phyloP scores from a whole-genome alignment of 352 stramenopile genomes.

The Discostella stelligera region DNA sequence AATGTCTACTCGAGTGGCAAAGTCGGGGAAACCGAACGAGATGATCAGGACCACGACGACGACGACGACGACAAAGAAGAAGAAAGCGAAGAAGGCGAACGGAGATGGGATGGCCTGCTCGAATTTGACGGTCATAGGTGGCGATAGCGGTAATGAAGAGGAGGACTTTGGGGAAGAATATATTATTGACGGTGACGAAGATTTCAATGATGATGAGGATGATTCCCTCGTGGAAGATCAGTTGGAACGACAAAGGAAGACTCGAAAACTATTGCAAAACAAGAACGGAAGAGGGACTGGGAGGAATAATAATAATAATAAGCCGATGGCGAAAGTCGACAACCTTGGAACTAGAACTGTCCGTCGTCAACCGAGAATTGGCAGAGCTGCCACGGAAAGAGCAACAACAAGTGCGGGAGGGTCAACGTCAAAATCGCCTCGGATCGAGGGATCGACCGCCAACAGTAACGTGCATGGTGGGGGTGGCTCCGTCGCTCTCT shows the following conservation, averaged over 20 bases:
- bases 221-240: conserved; percentile 30
- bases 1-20: neutral
- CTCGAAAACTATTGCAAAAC: conserved; percentile 3
- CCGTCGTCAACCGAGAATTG: conserved; percentile 3
- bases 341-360: neutral
- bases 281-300: conserved; percentile 6
- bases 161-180: neutral
- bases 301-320: neutral
- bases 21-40: neutral
- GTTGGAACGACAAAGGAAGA: conserved; percentile 33
- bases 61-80: conserved; percentile 2
- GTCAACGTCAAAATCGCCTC: neutral
- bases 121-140: conserved; percentile 4
- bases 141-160: conserved; percentile 23
- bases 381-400: neutral
- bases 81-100: neutral
- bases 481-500: conserved; percentile 24
- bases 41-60: neutral
- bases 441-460: neutral
- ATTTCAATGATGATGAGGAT: neutral
- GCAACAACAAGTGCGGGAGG: neutral
- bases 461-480: conserved; percentile 18
- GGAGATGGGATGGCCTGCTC: neutral
- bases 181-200: neutral
- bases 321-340: neutral